These are phyloP conservation scores for Phytophthora sansomeana DNA, from an alignment of 352 stramenopile genomes.

Conservation along the genomic window DNA sequence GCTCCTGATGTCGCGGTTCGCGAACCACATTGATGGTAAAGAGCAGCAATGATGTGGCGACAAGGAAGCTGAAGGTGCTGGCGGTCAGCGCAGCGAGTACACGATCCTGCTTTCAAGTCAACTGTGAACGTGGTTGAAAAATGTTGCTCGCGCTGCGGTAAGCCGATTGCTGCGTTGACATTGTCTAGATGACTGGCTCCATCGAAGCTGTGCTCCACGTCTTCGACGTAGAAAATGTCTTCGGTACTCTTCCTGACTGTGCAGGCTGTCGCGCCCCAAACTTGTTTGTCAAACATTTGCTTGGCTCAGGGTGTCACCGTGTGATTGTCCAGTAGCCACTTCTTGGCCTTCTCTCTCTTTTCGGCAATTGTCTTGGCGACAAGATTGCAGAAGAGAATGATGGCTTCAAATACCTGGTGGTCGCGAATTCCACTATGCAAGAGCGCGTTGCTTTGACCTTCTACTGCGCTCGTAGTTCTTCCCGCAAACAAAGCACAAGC, in stretches of 20 bases:
- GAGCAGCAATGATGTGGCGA: neutral
- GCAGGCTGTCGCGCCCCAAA: neutral
- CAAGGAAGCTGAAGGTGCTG: conserved; percentile 10
- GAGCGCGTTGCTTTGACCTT: neutral
- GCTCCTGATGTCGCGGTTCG: neutral
- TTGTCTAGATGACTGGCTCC: too few species aligned
- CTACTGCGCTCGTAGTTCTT: neutral
- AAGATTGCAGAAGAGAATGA: neutral
- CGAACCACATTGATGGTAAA: neutral
- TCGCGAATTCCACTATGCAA: neutral
- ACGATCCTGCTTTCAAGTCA: neutral
- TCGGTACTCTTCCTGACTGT: neutral
- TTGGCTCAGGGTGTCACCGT: conserved; percentile 1
- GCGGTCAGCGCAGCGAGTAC: conserved; percentile 7
- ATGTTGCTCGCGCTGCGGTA: neutral
- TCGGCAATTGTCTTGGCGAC: neutral
- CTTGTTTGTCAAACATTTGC: neutral
- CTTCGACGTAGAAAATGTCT: neutral
- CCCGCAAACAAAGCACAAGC: neutral
- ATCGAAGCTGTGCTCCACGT: neutral
- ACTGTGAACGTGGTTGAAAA: neutral
- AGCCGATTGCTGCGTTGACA: neutral
- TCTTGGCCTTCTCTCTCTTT: neutral
- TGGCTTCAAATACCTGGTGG: neutral
- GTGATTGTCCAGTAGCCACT: neutral